phyloP scores from a whole-genome alignment of 345 rosid genomes.

The Eucalyptus polybractea region DNA sequence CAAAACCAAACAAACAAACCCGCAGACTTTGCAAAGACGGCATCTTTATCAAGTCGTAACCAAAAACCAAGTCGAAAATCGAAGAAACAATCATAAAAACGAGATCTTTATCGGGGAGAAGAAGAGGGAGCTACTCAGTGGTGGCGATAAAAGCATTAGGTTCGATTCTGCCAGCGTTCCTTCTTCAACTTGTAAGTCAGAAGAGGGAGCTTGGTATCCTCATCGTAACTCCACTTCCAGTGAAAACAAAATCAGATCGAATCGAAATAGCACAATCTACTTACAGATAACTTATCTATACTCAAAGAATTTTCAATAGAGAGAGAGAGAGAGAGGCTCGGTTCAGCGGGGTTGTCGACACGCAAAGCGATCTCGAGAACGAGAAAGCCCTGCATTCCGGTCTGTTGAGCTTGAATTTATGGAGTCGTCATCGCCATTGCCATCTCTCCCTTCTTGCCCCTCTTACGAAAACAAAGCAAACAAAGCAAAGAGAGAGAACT shows the following conservation, averaged over 20 bases:
- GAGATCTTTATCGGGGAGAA: neutral
- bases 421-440: slow-evolving; percentile 77
- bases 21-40: neutral
- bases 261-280: neutral
- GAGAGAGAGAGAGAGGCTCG: slow-evolving; percentile 15
- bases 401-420: slow-evolving; percentile 98
- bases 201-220: slow-evolving; percentile 63
- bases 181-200: slow-evolving; percentile 31
- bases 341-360: slow-evolving; percentile 81
- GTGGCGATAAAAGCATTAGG: slow-evolving; percentile 27
- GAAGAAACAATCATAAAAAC: neutral
- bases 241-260: neutral
- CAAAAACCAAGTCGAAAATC: neutral
- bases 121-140: slow-evolving; percentile 24
- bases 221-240: slow-evolving; percentile 17
- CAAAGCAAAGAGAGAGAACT: neutral
- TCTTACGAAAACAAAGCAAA: neutral
- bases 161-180: slow-evolving; percentile 65
- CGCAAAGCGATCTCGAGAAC: slow-evolving; percentile 27
- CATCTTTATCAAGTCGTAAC: neutral
- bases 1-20: neutral
- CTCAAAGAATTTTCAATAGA: neutral
- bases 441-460: neutral
- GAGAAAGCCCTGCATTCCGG: slow-evolving; percentile 72
- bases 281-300: neutral